phyloP scores from a whole-genome alignment of 352 stramenopile genomes.

The Aphanomyces euteiches region DNA sequence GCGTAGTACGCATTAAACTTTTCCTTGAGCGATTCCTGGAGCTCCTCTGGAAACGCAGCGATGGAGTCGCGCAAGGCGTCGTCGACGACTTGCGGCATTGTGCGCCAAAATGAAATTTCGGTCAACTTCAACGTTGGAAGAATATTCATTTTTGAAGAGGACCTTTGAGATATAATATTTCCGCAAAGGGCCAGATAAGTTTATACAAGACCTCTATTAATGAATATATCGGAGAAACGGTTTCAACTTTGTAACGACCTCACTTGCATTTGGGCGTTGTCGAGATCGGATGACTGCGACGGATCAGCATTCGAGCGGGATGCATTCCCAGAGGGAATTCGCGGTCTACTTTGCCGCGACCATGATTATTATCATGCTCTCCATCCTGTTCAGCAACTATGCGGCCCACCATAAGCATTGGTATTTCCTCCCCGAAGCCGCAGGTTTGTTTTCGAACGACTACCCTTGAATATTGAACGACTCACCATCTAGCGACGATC shows the following conservation, averaged over 20 bases:
- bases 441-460: constrained; percentile 32
- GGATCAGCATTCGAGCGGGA: constrained; percentile 21
- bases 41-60: constrained; percentile 32
- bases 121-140: background rate
- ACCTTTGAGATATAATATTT: constrained; percentile 6
- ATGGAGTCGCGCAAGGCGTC: constrained; percentile 31
- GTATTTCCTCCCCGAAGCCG: constrained; percentile 68
- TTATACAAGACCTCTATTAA: no score
- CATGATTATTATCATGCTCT: constrained; percentile 62
- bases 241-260: background rate
- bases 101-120: background rate
- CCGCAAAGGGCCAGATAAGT: no score
- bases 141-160: background rate
- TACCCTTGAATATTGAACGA: no score
- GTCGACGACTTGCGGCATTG: background rate
- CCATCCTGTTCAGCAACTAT: constrained; percentile 78
- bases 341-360: constrained; percentile 71
- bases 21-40: constrained; percentile 33
- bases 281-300: background rate
- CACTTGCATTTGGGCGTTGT: background rate
- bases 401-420: constrained; percentile 69
- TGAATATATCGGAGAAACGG: no score
- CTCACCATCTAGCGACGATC: constrained; percentile 24
- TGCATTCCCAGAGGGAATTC: constrained; percentile 53
- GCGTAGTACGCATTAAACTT: constrained; percentile 37